phyloP scores from a whole-genome alignment of 768 basidiomycete genomes.

The Mycena belliarum region DNA sequence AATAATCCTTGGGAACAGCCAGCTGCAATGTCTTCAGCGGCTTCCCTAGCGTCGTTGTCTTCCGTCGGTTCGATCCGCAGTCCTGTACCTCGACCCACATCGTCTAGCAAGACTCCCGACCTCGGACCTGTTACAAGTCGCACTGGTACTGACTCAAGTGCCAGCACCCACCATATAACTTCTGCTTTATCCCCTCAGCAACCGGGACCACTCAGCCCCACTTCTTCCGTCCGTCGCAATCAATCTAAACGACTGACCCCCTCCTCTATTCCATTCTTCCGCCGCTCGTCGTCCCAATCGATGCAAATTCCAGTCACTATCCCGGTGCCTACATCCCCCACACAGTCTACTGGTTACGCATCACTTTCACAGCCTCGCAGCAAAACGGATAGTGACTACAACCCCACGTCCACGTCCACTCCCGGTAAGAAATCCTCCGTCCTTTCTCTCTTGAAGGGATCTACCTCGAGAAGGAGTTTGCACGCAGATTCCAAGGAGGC shows the following conservation, averaged over 20 bases:
- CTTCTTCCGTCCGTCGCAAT: conserved; percentile 65
- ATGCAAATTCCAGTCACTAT: conserved; percentile 61
- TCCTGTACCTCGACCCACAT: conserved; percentile 43
- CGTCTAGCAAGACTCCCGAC: conserved; percentile 66
- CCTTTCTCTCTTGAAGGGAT: conserved; percentile 80
- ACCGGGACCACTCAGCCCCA: conserved; percentile 73
- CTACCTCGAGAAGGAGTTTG: conserved; percentile 79
- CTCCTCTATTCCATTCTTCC: conserved; percentile 92
- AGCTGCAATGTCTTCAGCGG: conserved; percentile 77
- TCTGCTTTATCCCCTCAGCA: conserved; percentile 54
- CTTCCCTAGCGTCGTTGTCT: conserved; percentile 72
- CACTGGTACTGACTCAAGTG: conserved; percentile 75
- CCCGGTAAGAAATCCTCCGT: conserved; percentile 81
- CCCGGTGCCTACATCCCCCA: conserved; percentile 55
- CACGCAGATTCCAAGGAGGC: conserved; percentile 68
- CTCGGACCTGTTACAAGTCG: conserved; percentile 57
- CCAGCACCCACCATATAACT: conserved; percentile 64
- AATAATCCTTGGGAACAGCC: conserved; percentile 65
- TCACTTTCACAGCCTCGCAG: conserved; percentile 40
- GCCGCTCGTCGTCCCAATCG: conserved; percentile 87
- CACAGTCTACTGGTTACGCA: conserved; percentile 40
- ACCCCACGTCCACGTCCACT: conserved; percentile 52
- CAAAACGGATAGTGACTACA: conserved; percentile 53
- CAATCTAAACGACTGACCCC: conserved; percentile 85
- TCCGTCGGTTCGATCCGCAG: conserved; percentile 67